These are phyloP conservation scores for Cynanchum wilfordii DNA, from an alignment of 257 asterid genomes.

Conservation along the genomic window DNA sequence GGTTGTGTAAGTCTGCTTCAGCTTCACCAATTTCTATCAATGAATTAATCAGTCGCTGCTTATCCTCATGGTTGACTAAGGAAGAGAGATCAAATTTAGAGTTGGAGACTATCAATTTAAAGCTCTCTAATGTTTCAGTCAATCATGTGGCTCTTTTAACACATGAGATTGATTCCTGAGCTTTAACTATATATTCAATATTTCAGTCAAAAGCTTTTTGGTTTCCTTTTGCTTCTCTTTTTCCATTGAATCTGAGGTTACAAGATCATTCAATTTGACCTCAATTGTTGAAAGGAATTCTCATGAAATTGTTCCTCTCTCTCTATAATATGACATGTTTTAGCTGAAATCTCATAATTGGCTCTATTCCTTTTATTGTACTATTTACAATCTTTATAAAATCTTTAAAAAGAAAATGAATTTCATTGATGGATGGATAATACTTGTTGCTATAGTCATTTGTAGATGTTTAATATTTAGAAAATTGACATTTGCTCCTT, in stretches of 20 bases:
- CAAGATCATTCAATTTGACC: background rate
- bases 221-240: background rate
- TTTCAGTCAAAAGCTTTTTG: background rate
- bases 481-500: background rate
- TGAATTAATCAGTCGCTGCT: constrained; percentile 58
- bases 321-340: no score
- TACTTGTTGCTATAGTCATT: no score
- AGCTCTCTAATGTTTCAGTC: constrained; percentile 37
- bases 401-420: no score
- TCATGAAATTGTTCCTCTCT: background rate
- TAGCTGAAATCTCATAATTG: no score
- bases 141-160: constrained; percentile 14
- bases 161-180: constrained; percentile 42
- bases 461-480: no score
- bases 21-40: constrained; percentile 20
- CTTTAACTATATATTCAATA: constrained; percentile 43
- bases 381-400: no score
- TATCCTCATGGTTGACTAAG: constrained; percentile 58
- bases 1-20: constrained; percentile 22
- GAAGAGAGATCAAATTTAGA: constrained; percentile 61
- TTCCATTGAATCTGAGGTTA: background rate
- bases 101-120: constrained; percentile 54
- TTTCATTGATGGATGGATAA: no score
- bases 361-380: no score
- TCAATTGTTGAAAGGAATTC: background rate